These are phyloP conservation scores for Sugiyamaella japonica DNA, from an alignment of 1,139 yeast species.

Conservation along the genomic window DNA sequence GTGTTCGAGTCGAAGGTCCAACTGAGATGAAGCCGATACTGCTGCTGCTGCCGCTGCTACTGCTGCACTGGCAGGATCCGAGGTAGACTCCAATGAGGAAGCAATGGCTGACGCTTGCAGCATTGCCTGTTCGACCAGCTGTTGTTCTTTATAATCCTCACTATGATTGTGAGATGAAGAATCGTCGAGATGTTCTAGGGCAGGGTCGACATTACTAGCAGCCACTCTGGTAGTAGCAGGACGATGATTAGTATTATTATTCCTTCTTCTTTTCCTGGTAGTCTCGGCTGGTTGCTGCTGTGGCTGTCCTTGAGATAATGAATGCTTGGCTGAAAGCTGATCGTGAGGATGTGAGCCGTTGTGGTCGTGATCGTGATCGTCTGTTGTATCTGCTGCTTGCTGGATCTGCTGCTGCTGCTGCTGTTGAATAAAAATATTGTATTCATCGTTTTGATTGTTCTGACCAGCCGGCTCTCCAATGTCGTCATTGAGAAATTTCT, in stretches of 20 bases:
- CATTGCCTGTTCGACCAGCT: slow-evolving; percentile 34
- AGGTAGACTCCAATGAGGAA: slow-evolving; percentile 20
- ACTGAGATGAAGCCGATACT: slow-evolving; percentile 2
- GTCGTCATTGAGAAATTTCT: slow-evolving; percentile 29
- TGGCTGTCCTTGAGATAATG: not conserved
- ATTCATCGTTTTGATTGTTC: slow-evolving; percentile 16
- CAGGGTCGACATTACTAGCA: slow-evolving; percentile 27
- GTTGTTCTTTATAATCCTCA: slow-evolving; percentile 26
- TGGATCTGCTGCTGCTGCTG: slow-evolving; percentile 6
- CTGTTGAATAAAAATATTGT: slow-evolving; percentile 15
- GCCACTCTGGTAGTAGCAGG: not conserved
- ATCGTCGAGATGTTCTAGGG: slow-evolving; percentile 26
- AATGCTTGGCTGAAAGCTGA: not conserved
- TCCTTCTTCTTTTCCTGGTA: slow-evolving; percentile 3
- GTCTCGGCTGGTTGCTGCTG: not conserved
- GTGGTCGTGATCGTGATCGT: slow-evolving; percentile 7
- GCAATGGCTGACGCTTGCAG: slow-evolving; percentile 35
- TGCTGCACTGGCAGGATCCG: slow-evolving; percentile 8
- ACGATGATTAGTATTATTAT: slow-evolving; percentile 6
- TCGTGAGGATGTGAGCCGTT: not conserved
- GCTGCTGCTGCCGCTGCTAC: slow-evolving; percentile 9
- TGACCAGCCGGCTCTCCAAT: slow-evolving; percentile 19
- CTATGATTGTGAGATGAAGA: not conserved
- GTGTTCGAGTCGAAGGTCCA: slow-evolving; percentile 1
- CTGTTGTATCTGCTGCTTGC: slow-evolving; percentile 4